Conservation (phyloP, 768 basidiomycete species). For the Trametes villosa region DNA sequence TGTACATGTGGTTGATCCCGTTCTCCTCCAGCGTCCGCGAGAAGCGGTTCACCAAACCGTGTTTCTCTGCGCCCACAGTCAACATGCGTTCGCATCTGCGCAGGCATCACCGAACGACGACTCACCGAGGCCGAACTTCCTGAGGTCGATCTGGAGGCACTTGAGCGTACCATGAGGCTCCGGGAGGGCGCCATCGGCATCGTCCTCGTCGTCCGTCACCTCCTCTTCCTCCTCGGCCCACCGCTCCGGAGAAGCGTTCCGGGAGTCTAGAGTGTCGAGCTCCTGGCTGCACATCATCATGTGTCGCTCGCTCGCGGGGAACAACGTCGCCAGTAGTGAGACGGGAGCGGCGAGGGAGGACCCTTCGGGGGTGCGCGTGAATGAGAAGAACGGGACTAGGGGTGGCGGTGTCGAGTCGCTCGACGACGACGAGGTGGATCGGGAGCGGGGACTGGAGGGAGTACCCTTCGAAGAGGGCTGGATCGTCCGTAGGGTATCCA, state of each 20-base stretch:
- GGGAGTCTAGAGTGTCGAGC: slow-evolving; percentile 59
- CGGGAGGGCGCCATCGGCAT: slow-evolving; percentile 26
- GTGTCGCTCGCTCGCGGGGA: slow-evolving; percentile 71
- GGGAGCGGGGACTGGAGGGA: slow-evolving; percentile 16
- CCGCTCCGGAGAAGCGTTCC: slow-evolving; percentile 28
- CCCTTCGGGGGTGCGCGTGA: slow-evolving; percentile 77
- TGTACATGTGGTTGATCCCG: slow-evolving; percentile 83
- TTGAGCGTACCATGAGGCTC: slow-evolving; percentile 43
- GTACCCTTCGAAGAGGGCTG: background rate
- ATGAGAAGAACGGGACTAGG: slow-evolving; percentile 76
- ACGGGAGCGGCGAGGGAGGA: slow-evolving; percentile 78
- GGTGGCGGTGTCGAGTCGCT: slow-evolving; percentile 17
- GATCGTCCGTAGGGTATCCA: slow-evolving; percentile 12
- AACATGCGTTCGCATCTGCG: background rate
- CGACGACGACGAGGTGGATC: slow-evolving; percentile 20
- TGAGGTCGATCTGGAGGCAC: slow-evolving; percentile 77
- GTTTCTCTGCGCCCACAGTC: slow-evolving; percentile 55
- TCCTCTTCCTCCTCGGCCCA: slow-evolving; percentile 29
- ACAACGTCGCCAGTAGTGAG: slow-evolving; percentile 65
- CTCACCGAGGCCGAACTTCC: slow-evolving; percentile 71
- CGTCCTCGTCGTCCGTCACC: slow-evolving; percentile 43
- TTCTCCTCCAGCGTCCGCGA: slow-evolving; percentile 73
- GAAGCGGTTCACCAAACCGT: slow-evolving; percentile 78
- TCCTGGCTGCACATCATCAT: slow-evolving; percentile 77
- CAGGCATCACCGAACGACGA: slow-evolving; percentile 13